Conservation (phyloP, 2,329 filamentous ascomycete genomes). For the Knoxdaviesia proteae region DNA sequence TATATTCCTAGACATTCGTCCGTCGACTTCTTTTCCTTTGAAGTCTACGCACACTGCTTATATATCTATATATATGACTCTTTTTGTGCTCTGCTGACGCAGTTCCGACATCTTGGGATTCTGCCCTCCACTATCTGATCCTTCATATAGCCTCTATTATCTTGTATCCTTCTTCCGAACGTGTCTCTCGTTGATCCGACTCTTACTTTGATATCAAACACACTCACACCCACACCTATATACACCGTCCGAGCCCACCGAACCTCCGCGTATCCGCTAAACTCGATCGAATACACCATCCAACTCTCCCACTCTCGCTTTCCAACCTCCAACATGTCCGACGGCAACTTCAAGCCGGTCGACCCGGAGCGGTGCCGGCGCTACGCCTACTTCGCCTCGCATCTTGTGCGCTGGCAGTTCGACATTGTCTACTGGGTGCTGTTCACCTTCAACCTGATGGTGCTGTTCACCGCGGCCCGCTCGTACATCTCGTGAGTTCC, state of each 20-base stretch:
- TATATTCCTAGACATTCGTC: no score
- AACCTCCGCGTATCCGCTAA: neutral
- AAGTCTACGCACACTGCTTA: no score
- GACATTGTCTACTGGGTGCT: conserved; percentile 25
- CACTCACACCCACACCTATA: neutral
- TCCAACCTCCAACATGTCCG: neutral
- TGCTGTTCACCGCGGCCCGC: conserved; percentile 23
- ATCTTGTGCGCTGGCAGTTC: conserved; percentile 20
- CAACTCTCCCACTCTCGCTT: neutral
- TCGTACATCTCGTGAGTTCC: conserved; percentile 17
- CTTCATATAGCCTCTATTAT: neutral
- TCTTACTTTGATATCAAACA: neutral
- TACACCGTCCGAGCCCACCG: neutral
- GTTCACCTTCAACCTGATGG: conserved; percentile 20
- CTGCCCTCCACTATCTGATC: neutral
- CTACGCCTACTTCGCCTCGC: conserved; percentile 22
- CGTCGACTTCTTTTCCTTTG: no score
- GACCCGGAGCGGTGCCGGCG: conserved; percentile 14
- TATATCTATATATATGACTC: no score
- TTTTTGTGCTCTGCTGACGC: no score
- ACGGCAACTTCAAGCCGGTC: conserved; percentile 3
- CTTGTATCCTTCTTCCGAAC: no score
- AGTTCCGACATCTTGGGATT: no score
- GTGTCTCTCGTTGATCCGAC: neutral
- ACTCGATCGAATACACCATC: neutral